phyloP scores from a whole-genome alignment of 108 stramenopile genomes.

The Stephanodiscus triporus region DNA sequence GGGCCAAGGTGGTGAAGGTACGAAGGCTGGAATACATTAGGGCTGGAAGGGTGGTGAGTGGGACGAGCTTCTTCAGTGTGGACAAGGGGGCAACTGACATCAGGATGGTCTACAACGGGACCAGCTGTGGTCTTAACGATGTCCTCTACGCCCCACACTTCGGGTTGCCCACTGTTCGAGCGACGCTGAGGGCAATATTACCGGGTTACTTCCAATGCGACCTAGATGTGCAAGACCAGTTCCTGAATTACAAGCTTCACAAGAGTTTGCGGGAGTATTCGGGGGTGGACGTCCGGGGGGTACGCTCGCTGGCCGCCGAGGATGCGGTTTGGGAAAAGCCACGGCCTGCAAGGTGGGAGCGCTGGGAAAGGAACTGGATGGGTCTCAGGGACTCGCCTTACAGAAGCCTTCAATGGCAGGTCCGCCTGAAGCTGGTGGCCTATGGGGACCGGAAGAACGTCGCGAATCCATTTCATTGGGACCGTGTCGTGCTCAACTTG shows the following conservation, averaged over 20 bases:
- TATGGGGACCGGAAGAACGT: no score
- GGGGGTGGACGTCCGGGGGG: no score
- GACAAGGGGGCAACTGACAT: not conserved
- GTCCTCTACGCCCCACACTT: conserved; percentile 50
- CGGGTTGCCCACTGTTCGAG: conserved; percentile 26
- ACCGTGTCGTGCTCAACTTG: conserved; percentile 38
- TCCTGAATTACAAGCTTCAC: not conserved
- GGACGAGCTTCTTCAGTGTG: not conserved
- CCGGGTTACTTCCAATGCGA: not conserved
- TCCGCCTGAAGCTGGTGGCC: no score
- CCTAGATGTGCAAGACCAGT: not conserved
- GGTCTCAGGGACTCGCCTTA: no score
- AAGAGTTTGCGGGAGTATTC: no score
- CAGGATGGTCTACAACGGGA: conserved; percentile 37
- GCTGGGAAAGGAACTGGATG: no score
- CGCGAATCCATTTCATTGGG: conserved; percentile 54
- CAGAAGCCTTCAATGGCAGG: no score
- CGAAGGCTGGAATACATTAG: conserved; percentile 15
- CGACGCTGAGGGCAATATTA: not conserved
- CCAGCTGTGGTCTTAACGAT: conserved; percentile 50
- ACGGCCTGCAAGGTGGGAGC: no score
- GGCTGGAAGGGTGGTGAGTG: conserved; percentile 2
- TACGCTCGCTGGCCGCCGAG: no score
- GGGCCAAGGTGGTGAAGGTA: conserved; percentile 27
- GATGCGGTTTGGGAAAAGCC: no score